Percentiles rank a stretch among this genome's conserved stretches.
These are phyloP conservation scores for Amanita muscaria DNA, from an alignment of 768 basidiomycete genomes.

Conservation along the genomic window DNA sequence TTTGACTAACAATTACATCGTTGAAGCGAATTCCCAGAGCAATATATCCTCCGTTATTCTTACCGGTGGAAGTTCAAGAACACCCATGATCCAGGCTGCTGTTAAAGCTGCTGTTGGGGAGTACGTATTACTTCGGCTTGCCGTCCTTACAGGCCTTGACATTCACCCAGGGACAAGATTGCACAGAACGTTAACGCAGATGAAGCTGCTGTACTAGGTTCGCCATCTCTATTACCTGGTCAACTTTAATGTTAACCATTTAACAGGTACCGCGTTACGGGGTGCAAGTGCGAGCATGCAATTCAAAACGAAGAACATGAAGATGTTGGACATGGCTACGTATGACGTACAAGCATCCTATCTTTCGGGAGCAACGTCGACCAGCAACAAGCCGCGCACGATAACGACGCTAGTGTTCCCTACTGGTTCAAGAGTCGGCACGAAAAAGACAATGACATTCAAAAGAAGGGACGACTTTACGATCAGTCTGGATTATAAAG, in stretches of 20 bases:
- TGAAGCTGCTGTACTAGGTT: slow-evolving; percentile 88
- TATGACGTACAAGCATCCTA: slow-evolving; percentile 80
- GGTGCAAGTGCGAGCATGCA: slow-evolving; percentile 83
- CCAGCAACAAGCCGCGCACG: slow-evolving; percentile 46
- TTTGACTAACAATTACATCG: no score
- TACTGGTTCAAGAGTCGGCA: slow-evolving; percentile 62
- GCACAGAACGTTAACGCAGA: slow-evolving; percentile 95
- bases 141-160: not conserved
- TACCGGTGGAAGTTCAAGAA: slow-evolving; percentile 84
- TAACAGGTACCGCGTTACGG: slow-evolving; percentile 71
- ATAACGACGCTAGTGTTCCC: slow-evolving; percentile 77
- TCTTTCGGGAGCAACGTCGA: slow-evolving; percentile 47
- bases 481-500: slow-evolving; percentile 72
- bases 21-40: slow-evolving; percentile 32
- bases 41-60: slow-evolving; percentile 85
- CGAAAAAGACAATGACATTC: slow-evolving; percentile 81
- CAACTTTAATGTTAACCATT: slow-evolving; percentile 5
- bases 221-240: not conserved
- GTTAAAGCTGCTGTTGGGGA: slow-evolving; percentile 73
- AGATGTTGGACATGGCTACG: slow-evolving; percentile 61
- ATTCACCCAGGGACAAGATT: slow-evolving; percentile 55
- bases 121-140: slow-evolving; percentile 21
- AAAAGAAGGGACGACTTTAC: slow-evolving; percentile 79
- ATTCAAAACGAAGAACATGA: slow-evolving; percentile 91
- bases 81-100: slow-evolving; percentile 86